A percentile compares a stretch with the other conserved stretches of the same genome.
These are phyloP conservation scores for Bipolaris oryzae DNA, from an alignment of 2,329 filamentous ascomycete genomes.

Conservation along the genomic window DNA sequence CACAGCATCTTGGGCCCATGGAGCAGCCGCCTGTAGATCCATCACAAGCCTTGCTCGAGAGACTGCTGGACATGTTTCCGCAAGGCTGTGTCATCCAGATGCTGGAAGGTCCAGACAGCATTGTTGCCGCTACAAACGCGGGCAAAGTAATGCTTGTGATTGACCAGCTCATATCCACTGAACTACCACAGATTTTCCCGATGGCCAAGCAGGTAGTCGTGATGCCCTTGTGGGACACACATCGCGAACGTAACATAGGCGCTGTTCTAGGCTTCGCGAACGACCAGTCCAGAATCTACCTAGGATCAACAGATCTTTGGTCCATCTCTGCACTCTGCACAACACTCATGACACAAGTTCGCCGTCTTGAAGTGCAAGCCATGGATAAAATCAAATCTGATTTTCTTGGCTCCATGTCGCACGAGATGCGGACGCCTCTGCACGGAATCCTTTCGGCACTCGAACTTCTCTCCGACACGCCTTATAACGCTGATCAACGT, in stretches of 20 bases:
- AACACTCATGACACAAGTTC: constrained; percentile 14
- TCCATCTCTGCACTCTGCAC: constrained; percentile 15
- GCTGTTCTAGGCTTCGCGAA: constrained; percentile 11
- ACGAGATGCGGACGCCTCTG: constrained; percentile 14
- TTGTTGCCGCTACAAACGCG: constrained; percentile 10
- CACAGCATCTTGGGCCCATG: constrained; percentile 5
- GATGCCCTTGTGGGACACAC: constrained; percentile 13
- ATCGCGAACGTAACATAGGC: constrained; percentile 12
- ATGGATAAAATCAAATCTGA: constrained; percentile 15
- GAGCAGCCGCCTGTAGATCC: neutral
- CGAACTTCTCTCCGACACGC: constrained; percentile 9
- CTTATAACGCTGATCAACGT: constrained; percentile 6
- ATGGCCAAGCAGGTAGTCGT: constrained; percentile 6
- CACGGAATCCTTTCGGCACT: constrained; percentile 11
- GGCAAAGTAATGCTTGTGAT: neutral
- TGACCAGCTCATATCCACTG: constrained; percentile 1
- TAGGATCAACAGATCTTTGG: constrained; percentile 10
- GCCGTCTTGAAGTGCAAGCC: constrained; percentile 13
- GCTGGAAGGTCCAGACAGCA: constrained; percentile 1
- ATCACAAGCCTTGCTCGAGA: neutral
- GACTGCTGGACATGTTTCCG: constrained; percentile 4
- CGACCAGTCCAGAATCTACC: constrained; percentile 8
- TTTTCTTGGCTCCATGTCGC: constrained; percentile 13
- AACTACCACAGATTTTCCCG: constrained; percentile 4
- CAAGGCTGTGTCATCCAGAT: constrained; percentile 9